Conservation (phyloP, 2,329 filamentous ascomycete species). For the Paramyrothecium roridum region DNA sequence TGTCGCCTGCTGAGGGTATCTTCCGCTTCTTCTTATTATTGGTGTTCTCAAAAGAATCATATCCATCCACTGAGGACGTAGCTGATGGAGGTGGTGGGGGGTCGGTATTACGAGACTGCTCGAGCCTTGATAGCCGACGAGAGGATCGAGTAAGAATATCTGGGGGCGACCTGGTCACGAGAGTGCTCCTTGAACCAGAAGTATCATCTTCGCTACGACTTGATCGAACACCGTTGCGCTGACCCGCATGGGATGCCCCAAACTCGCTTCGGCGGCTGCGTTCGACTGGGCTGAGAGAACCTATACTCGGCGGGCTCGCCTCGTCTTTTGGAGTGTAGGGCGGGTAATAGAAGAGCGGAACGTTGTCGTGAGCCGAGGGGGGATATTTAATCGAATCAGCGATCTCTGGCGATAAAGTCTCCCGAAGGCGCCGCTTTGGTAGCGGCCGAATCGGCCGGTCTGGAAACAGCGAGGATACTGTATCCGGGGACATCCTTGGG, state of each 20-base stretch:
- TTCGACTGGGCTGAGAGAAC: slow-evolving; percentile 15
- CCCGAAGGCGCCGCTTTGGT: slow-evolving; percentile 83
- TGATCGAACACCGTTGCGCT: slow-evolving; percentile 40
- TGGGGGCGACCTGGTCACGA: slow-evolving; percentile 44
- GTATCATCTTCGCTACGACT: slow-evolving; percentile 63
- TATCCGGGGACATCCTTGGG: slow-evolving; percentile 66
- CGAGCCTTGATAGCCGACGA: slow-evolving; percentile 39
- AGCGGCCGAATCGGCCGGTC: slow-evolving; percentile 91
- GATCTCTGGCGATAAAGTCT: slow-evolving; percentile 80
- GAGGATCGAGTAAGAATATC: slow-evolving; percentile 40
- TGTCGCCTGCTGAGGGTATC: slow-evolving; percentile 83
- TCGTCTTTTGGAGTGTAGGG: slow-evolving; percentile 54
- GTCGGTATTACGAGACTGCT: slow-evolving; percentile 42
- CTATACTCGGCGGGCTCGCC: slow-evolving; percentile 12
- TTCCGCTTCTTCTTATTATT: slow-evolving; percentile 99
- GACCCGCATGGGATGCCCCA: slow-evolving; percentile 18
- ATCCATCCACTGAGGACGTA: slow-evolving; percentile 74
- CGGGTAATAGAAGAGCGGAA: slow-evolving; percentile 67
- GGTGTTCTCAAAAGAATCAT: slow-evolving; percentile 96
- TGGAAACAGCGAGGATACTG: slow-evolving; percentile 75
- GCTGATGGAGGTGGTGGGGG: slow-evolving; percentile 63
- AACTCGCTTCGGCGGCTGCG: slow-evolving; percentile 17
- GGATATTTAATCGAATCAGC: slow-evolving; percentile 82
- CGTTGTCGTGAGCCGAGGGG: slow-evolving; percentile 65
- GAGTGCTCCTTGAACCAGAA: slow-evolving; percentile 27